Conservation (phyloP, 768 basidiomycete species). For the Suillus clintonianus region DNA sequence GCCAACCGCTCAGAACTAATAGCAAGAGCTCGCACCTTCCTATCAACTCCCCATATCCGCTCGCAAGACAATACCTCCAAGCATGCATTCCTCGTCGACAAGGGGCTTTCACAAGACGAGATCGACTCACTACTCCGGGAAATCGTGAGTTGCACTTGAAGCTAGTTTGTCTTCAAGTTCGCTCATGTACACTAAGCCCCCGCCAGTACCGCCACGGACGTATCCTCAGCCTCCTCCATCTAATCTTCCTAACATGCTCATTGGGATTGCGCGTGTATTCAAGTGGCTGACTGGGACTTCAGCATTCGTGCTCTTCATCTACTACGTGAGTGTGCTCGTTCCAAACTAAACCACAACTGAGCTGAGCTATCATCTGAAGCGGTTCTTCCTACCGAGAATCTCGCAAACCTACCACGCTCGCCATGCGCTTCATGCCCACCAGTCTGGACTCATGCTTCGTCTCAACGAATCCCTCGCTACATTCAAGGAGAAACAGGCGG, state of each 20-base stretch:
- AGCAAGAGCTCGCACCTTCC: slow-evolving; percentile 60
- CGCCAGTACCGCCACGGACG: slow-evolving; percentile 66
- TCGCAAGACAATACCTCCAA: slow-evolving; percentile 58
- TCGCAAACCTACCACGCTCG: slow-evolving; percentile 60
- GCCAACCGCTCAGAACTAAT: slow-evolving; percentile 46
- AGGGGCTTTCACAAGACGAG: slow-evolving; percentile 65
- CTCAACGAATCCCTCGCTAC: slow-evolving; percentile 57
- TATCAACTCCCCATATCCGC: slow-evolving; percentile 64
- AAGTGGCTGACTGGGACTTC: slow-evolving; percentile 70
- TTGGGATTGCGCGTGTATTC: slow-evolving; percentile 60
- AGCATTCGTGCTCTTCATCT: slow-evolving; percentile 56
- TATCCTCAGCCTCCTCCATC: slow-evolving; percentile 75
- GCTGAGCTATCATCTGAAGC: slow-evolving; percentile 47
- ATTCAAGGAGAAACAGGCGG: slow-evolving; percentile 56
- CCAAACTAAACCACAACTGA: slow-evolving; percentile 8
- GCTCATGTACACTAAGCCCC: slow-evolving; percentile 34
- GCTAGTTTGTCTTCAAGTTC: neutral
- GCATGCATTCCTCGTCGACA: slow-evolving; percentile 66
- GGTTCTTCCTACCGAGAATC: slow-evolving; percentile 69
- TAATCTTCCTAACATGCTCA: slow-evolving; percentile 64
- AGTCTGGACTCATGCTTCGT: slow-evolving; percentile 53
- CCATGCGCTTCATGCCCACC: slow-evolving; percentile 60
- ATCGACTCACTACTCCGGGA: slow-evolving; percentile 60
- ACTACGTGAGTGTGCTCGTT: slow-evolving; percentile 52
- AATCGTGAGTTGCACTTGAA: slow-evolving; percentile 42